phyloP scores from a whole-genome alignment of 1,284 basidiomycete species.

The Athelia sp. region DNA sequence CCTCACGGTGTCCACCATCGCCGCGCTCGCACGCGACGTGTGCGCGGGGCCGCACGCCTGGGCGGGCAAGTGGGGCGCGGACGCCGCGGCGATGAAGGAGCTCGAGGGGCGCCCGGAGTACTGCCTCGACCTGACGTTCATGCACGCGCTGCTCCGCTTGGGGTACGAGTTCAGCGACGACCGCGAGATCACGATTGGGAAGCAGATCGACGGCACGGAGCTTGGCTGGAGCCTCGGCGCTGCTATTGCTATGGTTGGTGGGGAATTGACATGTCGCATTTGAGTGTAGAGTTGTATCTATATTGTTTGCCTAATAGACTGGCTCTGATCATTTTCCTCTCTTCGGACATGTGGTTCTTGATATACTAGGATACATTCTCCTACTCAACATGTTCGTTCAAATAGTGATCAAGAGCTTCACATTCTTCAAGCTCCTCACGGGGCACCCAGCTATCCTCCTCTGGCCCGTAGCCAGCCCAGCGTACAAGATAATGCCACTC shows the following conservation, averaged over 20 bases:
- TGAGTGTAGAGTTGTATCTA: constrained; percentile 13
- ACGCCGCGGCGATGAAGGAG: constrained; percentile 64
- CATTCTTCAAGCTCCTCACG: no score
- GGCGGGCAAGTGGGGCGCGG: constrained; percentile 48
- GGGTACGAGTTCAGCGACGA: constrained; percentile 78
- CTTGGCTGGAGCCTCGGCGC: constrained; percentile 94
- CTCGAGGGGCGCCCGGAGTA: constrained; percentile 85
- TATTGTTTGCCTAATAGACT: no score
- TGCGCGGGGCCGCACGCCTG: constrained; percentile 68
- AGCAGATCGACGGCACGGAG: constrained; percentile 89
- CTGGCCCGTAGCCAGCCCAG: no score
- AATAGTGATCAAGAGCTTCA: no score
- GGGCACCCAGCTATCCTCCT: no score
- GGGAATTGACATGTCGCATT: constrained; percentile 46
- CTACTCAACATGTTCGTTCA: no score
- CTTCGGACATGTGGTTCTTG: no score
- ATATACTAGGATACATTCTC: no score
- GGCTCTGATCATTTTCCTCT: no score
- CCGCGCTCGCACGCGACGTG: constrained; percentile 61
- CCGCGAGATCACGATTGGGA: constrained; percentile 74
- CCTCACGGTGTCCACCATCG: constrained; percentile 61
- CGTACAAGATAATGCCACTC: no score
- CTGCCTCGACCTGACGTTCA: constrained; percentile 95
- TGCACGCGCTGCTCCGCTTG: constrained; percentile 82
- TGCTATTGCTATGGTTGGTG: constrained; percentile 69